These are phyloP conservation scores for Gossypium raimondii DNA, from an alignment of 345 rosid species.

Conservation along the genomic window DNA sequence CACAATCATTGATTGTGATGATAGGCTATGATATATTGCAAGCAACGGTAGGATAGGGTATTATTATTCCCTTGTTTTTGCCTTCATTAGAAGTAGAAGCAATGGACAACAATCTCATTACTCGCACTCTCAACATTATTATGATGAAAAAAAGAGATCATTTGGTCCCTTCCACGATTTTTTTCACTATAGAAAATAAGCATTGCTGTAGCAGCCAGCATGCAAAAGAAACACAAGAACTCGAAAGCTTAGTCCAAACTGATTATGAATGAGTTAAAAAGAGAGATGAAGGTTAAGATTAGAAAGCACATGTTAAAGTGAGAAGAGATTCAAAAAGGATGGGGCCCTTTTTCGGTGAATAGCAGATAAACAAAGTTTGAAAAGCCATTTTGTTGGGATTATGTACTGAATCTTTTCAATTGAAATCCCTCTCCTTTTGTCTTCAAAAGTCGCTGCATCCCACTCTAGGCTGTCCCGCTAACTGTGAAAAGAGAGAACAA, in stretches of 20 bases:
- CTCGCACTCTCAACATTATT: neutral
- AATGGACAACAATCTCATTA: neutral
- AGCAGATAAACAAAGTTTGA: neutral
- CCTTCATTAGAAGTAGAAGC: neutral
- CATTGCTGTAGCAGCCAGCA: neutral
- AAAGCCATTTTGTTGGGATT: neutral
- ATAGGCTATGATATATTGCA: conserved; percentile 7
- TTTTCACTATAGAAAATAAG: neutral
- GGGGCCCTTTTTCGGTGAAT: neutral
- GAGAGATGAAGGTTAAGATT: neutral
- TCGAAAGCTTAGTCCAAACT: neutral
- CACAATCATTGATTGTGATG: neutral
- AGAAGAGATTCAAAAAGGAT: neutral
- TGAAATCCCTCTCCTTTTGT: neutral
- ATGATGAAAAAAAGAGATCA: neutral
- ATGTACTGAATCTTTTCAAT: neutral
- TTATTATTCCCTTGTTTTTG: neutral
- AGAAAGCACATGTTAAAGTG: neutral
- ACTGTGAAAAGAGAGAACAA: too few species aligned
- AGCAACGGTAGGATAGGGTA: conserved; percentile 15
- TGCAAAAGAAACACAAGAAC: neutral
- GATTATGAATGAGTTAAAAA: neutral
- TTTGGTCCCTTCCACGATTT: neutral
- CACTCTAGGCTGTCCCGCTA: too few species aligned
- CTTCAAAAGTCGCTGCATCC: neutral